These are phyloP conservation scores for Mycena vitilis DNA, from an alignment of 768 basidiomycete species.

Conservation along the genomic window DNA sequence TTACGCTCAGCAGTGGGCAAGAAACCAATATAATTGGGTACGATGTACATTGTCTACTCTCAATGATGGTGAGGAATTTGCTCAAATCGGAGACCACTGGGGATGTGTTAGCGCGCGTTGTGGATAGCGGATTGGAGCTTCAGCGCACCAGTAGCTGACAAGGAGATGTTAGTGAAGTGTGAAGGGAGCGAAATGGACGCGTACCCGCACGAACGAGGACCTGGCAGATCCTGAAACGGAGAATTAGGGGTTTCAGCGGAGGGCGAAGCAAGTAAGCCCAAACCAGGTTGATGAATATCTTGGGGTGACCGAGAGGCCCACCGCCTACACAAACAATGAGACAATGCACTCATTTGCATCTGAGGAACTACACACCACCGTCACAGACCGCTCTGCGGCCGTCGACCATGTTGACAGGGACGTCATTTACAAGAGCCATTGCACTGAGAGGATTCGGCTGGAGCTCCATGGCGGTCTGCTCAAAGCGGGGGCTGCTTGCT, in stretches of 20 bases:
- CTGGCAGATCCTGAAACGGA: slow-evolving; percentile 81
- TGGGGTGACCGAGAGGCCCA: slow-evolving; percentile 96
- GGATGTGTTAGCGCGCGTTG: slow-evolving; percentile 26
- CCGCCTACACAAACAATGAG: slow-evolving; percentile 66
- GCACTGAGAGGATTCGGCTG: slow-evolving; percentile 93
- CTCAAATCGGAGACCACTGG: slow-evolving; percentile 90
- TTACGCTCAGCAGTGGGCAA: slow-evolving; percentile 48
- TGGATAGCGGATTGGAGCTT: neutral
- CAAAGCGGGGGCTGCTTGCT: slow-evolving; percentile 83
- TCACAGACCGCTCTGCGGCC: slow-evolving; percentile 93
- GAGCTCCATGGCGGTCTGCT: slow-evolving; percentile 88
- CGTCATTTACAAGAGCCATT: slow-evolving; percentile 88
- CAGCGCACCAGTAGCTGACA: slow-evolving; percentile 51
- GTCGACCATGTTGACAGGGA: slow-evolving; percentile 85
- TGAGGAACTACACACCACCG: slow-evolving; percentile 75
- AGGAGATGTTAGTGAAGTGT: slow-evolving; percentile 26
- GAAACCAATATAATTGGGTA: slow-evolving; percentile 37
- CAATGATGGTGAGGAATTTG: slow-evolving; percentile 83
- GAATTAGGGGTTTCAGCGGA: slow-evolving; percentile 10
- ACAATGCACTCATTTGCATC: neutral
- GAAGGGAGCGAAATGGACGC: slow-evolving; percentile 45
- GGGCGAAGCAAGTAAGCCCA: slow-evolving; percentile 43
- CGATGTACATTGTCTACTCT: slow-evolving; percentile 40
- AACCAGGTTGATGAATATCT: slow-evolving; percentile 95
- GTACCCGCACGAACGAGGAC: slow-evolving; percentile 90